These are phyloP conservation scores for Ceriops zippeliana DNA, from an alignment of 345 rosid species.

Conservation along the genomic window DNA sequence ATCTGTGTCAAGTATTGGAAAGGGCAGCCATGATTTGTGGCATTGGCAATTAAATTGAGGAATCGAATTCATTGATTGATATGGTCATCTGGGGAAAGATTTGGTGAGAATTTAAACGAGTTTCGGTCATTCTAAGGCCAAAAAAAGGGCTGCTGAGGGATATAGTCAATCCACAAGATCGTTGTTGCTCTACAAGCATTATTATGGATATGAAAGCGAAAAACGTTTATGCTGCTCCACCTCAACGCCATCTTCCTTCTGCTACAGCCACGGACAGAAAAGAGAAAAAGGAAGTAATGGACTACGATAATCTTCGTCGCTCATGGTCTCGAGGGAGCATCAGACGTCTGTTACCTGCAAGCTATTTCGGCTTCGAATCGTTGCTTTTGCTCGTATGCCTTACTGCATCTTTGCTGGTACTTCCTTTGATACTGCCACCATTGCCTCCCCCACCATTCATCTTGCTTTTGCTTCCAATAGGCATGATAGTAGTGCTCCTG, in stretches of 20 bases:
- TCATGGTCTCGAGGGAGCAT: constrained; percentile 29
- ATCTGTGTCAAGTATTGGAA: too few relatives aligned
- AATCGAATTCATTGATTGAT: neutral
- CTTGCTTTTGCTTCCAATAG: constrained; percentile 72
- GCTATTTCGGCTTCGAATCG: constrained; percentile 64
- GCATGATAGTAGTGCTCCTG: constrained; percentile 62
- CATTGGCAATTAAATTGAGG: neutral
- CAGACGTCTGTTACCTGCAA: constrained; percentile 36
- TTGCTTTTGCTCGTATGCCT: constrained; percentile 50
- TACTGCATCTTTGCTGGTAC: constrained; percentile 63
- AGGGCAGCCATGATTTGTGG: too few relatives aligned
- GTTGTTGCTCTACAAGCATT: constrained; percentile 17
- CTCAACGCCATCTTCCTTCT: neutral
- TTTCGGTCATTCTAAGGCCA: constrained; percentile 18
- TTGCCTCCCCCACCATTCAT: constrained; percentile 83
- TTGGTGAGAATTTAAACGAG: constrained; percentile 13
- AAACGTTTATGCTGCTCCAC: neutral
- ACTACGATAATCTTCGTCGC: constrained; percentile 9
- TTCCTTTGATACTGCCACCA: constrained; percentile 79
- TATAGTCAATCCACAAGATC: constrained; percentile 21
- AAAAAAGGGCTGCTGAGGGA: constrained; percentile 10
- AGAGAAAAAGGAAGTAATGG: constrained; percentile 29
- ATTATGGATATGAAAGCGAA: constrained; percentile 31
- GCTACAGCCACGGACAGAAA: neutral
- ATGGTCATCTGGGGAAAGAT: neutral